Base-by-base conservation (phyloP, 805 yeast genomes). In the Zygotorulaspora sp. region DNA sequence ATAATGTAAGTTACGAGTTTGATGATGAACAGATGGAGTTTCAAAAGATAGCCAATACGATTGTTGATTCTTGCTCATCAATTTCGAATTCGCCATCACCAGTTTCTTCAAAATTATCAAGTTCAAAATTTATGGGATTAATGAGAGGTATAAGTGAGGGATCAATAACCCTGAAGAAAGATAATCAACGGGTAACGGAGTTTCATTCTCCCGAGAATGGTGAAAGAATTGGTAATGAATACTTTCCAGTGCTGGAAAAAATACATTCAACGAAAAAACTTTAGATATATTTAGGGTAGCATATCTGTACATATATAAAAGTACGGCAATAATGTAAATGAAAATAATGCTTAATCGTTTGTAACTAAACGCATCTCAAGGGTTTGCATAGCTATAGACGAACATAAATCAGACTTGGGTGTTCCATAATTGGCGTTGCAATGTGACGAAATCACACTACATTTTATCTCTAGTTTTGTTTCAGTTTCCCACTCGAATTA, bases 121-220 rank as follows among this genome's bases (percentile, higher is more conserved):
- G 48, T 3, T 58, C 63, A 2, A 57, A 58, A 36, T 59, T 59
- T 25, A 43, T 59, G 40, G 49, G 50, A 1, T 38, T 60, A 16
- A 52, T 60, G 61, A 50, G 53, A 36, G 49, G 45, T 13, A 46
- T 60, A 6, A 53, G 61, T 24, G 60, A 51, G 13, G 65, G 63
- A 3, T 50, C 45, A 1, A 58, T 58, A n/a, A 55, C 61, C 10
- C 20, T 56, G 14, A 46, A 32, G 29, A 35, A 37, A 15, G 45
- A 41, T 5, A 37, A 40, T 7, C 36, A 44, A 7, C 26, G 32
- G 10, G 34, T 47, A 30, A 48, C 45, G 12, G 58, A 50, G 36
- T 43, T 58, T 13, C 53, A 37, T 29, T 42, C 56, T 5, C 55
- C 53, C 6, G 33, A 35, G 3, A 48, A 50, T n/a, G 56, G 55